Conservation (phyloP, 1,284 basidiomycete species). For the Kalmanozyma brasiliensis region DNA sequence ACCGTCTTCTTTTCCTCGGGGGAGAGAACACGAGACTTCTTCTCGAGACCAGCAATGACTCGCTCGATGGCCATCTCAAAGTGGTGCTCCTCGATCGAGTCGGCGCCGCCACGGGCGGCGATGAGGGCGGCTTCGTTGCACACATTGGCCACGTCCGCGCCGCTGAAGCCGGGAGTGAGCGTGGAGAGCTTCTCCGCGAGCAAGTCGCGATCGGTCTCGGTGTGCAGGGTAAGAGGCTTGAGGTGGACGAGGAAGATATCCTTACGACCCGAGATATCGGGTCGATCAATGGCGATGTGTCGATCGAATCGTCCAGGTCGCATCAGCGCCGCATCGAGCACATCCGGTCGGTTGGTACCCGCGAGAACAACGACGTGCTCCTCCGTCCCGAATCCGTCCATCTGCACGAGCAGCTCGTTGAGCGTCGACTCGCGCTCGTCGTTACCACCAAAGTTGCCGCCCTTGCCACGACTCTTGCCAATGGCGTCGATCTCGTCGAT, state of each 20-base stretch:
- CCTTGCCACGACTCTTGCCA: constrained; percentile 91
- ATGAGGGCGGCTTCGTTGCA: constrained; percentile 97
- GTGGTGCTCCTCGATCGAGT: constrained; percentile 83
- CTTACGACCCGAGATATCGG: constrained; percentile 90
- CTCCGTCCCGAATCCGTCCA: constrained; percentile 97
- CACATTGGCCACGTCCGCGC: constrained; percentile 98
- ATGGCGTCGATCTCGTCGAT: constrained; percentile 80
- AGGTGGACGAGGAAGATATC: constrained; percentile 96
- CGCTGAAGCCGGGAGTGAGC: constrained; percentile 96
- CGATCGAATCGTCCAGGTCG: constrained; percentile 97
- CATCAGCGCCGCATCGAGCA: constrained; percentile 92
- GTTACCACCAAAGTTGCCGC: constrained; percentile 89
- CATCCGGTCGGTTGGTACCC: constrained; percentile 95
- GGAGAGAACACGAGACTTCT: constrained; percentile 91
- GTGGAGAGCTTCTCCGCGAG: constrained; percentile 84
- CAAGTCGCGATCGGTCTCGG: constrained; percentile 44
- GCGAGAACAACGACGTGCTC: constrained; percentile 97
- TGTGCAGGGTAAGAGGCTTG: constrained; percentile 76
- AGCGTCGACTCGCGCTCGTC: constrained; percentile 98
- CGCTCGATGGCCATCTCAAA: constrained; percentile 98
- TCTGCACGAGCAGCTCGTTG: constrained; percentile 97
- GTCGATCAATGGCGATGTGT: constrained; percentile 93
- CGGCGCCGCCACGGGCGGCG: constrained; percentile 85
- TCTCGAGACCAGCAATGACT: constrained; percentile 95
- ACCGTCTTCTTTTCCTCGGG: constrained; percentile 98